Conservation (phyloP, 2,329 filamentous ascomycete genomes). For the Colletotrichum cereale region DNA sequence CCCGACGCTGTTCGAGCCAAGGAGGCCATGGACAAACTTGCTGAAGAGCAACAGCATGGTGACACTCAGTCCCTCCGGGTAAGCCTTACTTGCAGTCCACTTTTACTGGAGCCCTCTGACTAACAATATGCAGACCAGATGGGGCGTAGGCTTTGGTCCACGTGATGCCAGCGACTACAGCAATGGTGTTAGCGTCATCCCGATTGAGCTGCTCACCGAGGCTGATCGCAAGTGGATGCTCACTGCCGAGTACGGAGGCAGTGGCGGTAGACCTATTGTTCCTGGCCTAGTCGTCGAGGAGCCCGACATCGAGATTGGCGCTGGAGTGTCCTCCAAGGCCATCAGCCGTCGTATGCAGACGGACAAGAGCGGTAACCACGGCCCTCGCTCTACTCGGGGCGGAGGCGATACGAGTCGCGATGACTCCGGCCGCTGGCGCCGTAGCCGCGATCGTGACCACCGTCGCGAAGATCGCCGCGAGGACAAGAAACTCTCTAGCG, state of each 20-base stretch:
- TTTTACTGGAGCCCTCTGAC: conserved; percentile 5
- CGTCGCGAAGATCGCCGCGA: conserved; percentile 48
- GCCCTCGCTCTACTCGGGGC: conserved; percentile 71
- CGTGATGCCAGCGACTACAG: conserved; percentile 97
- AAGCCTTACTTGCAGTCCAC: conserved; percentile 54
- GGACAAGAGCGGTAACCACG: conserved; percentile 74
- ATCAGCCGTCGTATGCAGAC: conserved; percentile 78
- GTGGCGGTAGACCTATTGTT: conserved; percentile 84
- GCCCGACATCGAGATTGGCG: conserved; percentile 98
- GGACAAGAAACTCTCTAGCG: conserved; percentile 43
- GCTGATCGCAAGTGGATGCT: conserved; percentile 98
- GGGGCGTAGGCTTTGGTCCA: conserved; percentile 97
- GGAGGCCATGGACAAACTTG: conserved; percentile 85
- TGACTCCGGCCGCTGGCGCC: conserved; percentile 47
- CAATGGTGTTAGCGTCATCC: conserved; percentile 92
- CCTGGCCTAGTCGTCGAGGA: conserved; percentile 92
- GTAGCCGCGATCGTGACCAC: conserved; percentile 46
- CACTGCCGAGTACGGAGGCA: conserved; percentile 92
- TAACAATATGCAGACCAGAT: conserved; percentile 75
- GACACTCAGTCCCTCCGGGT: conserved; percentile 65
- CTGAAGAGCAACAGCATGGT: conserved; percentile 54
- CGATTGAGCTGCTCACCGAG: conserved; percentile 91
- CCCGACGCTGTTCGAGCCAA: conserved; percentile 87
- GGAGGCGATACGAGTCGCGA: conserved; percentile 53
- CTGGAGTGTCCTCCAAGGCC: conserved; percentile 95